Evolutionary conservation across 2,329 filamentous ascomycete species (phyloP), one percentile per base, ranked within the genome.

Genomic region (Fusarium coffeatum): DNA sequence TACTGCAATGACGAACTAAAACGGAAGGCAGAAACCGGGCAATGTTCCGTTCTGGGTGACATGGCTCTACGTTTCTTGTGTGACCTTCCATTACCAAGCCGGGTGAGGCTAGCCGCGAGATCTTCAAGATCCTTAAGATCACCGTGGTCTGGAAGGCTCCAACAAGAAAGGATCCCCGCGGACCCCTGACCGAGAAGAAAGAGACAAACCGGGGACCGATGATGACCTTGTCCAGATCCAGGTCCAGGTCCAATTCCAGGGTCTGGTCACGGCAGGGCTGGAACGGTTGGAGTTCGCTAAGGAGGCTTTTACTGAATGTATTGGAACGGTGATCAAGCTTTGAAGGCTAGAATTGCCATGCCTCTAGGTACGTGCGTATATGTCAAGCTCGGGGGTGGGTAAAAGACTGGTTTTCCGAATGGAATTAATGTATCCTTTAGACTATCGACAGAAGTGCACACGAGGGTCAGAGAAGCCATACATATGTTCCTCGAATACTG

Each of bases 141-240:
- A 80, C 80, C 61, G 72, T 79, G 32, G 79, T 45, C 45, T 79
- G 61, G 77, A 78, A 8, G 74, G 71, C 15, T 69, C 71, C 45
- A 72, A 76, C 50, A 80, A 77, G 78, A 74, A 80, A 40, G 74
- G 76, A 56, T 76, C 69, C 28, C 72, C 73, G 40, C 69, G 64
- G 62, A 71, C 66, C 46, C 73, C 72, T 62, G 68, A 63, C 46
- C 64, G 64, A 63, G 66, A 57, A 37, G 50, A 82, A 76, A 83
- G 87, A 23, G 79, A 90, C 16, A 86, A 87, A 10, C 77, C 90
- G 7, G 55, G 62, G 48, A 61, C 43, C 30, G 48, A 40, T 37
- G 47, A 54, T 43, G 32, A 40, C 34, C 34, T 37, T 37, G 34
- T 37, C 18, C 32, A 30, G 8, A 34, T 28, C 28, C 28, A 57